Conservation (phyloP, 306 rosid genomes). For the Begonia peltatifolia region DNA sequence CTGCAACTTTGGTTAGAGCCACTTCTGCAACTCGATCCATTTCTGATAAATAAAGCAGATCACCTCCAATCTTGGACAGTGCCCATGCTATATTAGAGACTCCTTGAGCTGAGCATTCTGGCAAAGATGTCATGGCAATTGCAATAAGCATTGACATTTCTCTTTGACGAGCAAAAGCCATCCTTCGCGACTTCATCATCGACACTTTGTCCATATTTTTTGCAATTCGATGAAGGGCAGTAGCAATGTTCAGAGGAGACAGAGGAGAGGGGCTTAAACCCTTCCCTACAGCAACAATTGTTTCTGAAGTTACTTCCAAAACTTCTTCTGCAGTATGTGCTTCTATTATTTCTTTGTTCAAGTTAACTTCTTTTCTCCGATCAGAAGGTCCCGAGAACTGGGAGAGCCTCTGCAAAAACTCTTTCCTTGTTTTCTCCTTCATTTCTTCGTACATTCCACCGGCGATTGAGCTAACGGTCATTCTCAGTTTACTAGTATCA, state of each 20-base stretch:
- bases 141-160: constrained; percentile 92
- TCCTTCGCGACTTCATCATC: constrained; percentile 51
- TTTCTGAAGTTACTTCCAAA: constrained; percentile 58
- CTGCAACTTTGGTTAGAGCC: constrained; percentile 55
- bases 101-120: constrained; percentile 83
- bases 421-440: constrained; percentile 48
- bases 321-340: constrained; percentile 79
- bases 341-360: constrained; percentile 57
- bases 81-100: constrained; percentile 87
- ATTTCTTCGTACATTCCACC: constrained; percentile 49
- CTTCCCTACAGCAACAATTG: constrained; percentile 62
- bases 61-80: constrained; percentile 83
- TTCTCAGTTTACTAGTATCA: constrained; percentile 26
- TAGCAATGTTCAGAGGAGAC: constrained; percentile 80
- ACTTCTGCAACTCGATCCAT: constrained; percentile 93
- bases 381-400: constrained; percentile 73
- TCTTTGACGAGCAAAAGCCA: constrained; percentile 74
- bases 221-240: constrained; percentile 91
- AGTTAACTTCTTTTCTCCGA: constrained; percentile 57
- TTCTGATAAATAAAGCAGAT: constrained; percentile 74
- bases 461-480: constrained; percentile 32
- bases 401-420: constrained; percentile 48
- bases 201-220: constrained; percentile 81
- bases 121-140: constrained; percentile 71
- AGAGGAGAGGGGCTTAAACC: constrained; percentile 89